These are phyloP conservation scores for Saccharomyces hybrid DNA, from an alignment of 1,139 yeast species.

Conservation along the genomic window DNA sequence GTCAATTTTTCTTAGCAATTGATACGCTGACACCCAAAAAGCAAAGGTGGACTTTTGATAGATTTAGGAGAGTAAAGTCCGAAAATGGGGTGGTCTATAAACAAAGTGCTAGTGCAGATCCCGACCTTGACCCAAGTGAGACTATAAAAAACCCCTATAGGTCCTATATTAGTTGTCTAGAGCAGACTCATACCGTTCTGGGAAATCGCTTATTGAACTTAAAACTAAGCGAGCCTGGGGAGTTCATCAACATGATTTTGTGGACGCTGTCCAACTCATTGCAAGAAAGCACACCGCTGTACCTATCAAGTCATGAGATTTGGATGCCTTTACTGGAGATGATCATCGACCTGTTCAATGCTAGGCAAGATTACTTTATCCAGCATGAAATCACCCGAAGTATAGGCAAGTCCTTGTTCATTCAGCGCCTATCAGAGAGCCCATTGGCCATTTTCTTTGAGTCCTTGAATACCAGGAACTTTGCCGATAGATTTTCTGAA, in stretches of 20 bases:
- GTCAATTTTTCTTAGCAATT: conserved; percentile 26
- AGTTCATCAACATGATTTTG: conserved; percentile 22
- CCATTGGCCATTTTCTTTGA: conserved; percentile 20
- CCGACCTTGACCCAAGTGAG: conserved; percentile 3
- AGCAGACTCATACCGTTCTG: conserved; percentile 15
- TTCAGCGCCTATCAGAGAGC: conserved; percentile 16
- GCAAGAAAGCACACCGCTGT: conserved; percentile 12
- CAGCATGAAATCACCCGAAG: conserved; percentile 11
- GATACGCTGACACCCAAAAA: conserved; percentile 16
- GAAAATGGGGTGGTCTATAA: conserved; percentile 6
- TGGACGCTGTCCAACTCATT: conserved; percentile 25
- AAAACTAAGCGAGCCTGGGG: conserved; percentile 19
- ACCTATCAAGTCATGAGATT: conserved; percentile 16
- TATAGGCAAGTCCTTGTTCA: conserved; percentile 3
- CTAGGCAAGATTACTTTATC: conserved; percentile 24
- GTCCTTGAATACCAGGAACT: conserved; percentile 14
- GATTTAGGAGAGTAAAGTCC: conserved; percentile 3
- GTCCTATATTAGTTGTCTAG: conserved; percentile 24
- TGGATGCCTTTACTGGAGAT: conserved; percentile 26
- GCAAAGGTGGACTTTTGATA: conserved; percentile 8
- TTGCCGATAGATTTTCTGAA: conserved; percentile 16
- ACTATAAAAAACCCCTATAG: conserved; percentile 15
- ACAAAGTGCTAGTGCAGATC: conserved; percentile 3
- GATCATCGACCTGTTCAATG: conserved; percentile 18
- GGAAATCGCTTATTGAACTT: conserved; percentile 18